These are phyloP conservation scores for Globisporangium polare DNA, from an alignment of 352 stramenopile species.

Conservation along the genomic window DNA sequence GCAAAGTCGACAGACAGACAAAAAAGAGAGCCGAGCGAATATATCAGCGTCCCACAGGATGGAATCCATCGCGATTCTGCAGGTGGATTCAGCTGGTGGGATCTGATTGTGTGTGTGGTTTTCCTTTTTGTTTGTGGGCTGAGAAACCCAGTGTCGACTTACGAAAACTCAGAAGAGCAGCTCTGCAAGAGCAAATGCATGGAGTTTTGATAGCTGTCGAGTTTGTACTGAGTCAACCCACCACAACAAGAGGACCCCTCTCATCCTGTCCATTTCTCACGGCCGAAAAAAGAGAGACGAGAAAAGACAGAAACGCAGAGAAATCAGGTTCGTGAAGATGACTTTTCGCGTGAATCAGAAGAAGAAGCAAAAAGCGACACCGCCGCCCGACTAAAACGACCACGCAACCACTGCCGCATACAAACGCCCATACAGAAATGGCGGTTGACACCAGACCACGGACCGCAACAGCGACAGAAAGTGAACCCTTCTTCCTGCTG, in stretches of 20 bases:
- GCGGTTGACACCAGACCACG: neutral
- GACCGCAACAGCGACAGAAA: neutral
- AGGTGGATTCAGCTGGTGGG: neutral
- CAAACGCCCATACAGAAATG: no score
- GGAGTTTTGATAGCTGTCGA: neutral
- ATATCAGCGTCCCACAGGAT: neutral
- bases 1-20: neutral
- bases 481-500: neutral
- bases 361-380: no score
- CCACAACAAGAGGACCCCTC: neutral
- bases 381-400: neutral
- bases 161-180: neutral
- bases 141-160: neutral
- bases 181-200: neutral
- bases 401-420: neutral
- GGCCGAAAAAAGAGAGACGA: neutral
- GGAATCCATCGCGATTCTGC: neutral
- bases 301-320: neutral
- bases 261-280: neutral
- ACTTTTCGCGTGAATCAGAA: neutral
- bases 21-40: neutral
- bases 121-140: neutral
- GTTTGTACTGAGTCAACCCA: neutral
- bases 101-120: neutral
- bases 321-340: neutral